Percentiles rank a stretch among this genome's conserved stretches.
Conservation (phyloP, 2,329 filamentous ascomycete species). For the Rhinocladiella mackenziei region DNA sequence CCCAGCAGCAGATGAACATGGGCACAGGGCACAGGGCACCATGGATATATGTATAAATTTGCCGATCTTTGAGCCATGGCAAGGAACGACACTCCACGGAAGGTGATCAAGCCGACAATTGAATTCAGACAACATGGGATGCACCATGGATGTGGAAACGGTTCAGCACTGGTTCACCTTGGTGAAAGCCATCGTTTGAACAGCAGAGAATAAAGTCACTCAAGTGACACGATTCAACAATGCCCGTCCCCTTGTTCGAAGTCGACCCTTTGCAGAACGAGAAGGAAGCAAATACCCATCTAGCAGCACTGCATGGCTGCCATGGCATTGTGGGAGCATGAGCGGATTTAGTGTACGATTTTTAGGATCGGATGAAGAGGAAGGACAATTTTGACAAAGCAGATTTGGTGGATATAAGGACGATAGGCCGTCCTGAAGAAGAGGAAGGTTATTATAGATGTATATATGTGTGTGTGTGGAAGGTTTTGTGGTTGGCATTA, state of each 20-base stretch:
- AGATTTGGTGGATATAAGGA: conserved; percentile 14
- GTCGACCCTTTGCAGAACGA: conserved; percentile 9
- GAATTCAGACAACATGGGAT: conserved; percentile 28
- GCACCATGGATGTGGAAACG: conserved; percentile 13
- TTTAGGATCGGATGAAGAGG: conserved; percentile 12
- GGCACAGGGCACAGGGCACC: conserved; percentile 5
- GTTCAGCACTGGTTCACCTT: conserved; percentile 23
- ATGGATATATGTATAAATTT: conserved; percentile 26
- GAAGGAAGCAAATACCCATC: conserved; percentile 16
- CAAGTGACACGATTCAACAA: conserved; percentile 5
- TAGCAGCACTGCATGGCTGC: neutral
- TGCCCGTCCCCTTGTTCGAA: neutral
- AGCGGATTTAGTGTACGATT: conserved; percentile 15
- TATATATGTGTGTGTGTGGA: neutral
- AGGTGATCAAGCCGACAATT: conserved; percentile 22
- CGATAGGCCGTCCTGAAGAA: conserved; percentile 4
- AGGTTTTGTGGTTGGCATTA: neutral
- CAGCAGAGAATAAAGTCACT: conserved; percentile 17
- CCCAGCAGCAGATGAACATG: neutral
- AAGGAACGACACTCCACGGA: conserved; percentile 15
- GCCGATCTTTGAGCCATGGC: conserved; percentile 16
- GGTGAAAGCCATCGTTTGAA: conserved; percentile 20
- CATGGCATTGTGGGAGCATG: conserved; percentile 18
- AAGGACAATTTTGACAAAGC: conserved; percentile 16
- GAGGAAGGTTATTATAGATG: neutral